Conservation (phyloP, 2,329 filamentous ascomycete species). For the Fusarium anguioides region DNA sequence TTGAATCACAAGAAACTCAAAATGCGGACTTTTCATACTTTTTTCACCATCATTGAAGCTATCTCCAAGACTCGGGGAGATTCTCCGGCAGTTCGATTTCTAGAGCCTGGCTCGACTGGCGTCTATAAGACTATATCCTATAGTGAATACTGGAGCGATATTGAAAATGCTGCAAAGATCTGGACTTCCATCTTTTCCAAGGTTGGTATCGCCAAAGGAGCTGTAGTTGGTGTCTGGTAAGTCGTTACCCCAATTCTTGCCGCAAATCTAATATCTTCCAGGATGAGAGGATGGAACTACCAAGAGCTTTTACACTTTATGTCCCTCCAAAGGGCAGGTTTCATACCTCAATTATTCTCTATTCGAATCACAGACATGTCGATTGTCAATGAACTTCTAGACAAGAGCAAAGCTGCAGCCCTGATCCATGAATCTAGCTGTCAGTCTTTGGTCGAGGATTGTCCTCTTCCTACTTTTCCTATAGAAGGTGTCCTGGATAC, state of each 20-base stretch:
- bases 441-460: neutral
- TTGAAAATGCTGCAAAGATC: neutral
- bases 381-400: neutral
- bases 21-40: slow-evolving; percentile 3
- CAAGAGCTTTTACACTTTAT: slow-evolving; percentile 3
- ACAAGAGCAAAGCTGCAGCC: neutral
- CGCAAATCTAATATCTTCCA: neutral
- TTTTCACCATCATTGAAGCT: neutral
- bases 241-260: accelerated
- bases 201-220: neutral
- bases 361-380: neutral
- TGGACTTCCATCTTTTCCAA: neutral
- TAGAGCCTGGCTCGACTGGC: accelerated
- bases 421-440: slow-evolving; percentile 1
- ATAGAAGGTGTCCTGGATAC: accelerated
- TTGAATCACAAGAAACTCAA: neutral
- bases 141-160: neutral
- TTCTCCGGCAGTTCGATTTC: neutral
- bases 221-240: slow-evolving; percentile 13
- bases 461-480: neutral
- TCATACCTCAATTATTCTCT: neutral
- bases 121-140: neutral
- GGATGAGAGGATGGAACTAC: slow-evolving; percentile 12
- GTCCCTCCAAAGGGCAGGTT: neutral
- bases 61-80: neutral